Conservation (phyloP, 345 rosid genomes). For the Hibiscus trionum region DNA sequence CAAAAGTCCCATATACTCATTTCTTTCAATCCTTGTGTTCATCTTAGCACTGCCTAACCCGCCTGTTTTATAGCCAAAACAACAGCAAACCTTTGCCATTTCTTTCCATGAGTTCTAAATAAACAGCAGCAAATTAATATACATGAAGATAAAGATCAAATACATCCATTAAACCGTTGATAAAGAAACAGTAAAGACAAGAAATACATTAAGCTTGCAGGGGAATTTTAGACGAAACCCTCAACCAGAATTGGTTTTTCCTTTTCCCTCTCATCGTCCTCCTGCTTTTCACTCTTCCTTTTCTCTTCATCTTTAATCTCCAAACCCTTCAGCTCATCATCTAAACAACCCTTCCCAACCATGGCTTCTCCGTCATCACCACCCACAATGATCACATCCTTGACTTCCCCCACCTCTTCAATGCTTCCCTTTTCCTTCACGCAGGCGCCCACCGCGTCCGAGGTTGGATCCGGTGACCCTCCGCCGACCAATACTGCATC, state of each 20-base stretch:
- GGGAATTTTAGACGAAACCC: conserved; percentile 24
- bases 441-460: not conserved
- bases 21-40: too few species aligned
- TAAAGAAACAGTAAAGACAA: not conserved
- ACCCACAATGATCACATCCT: conserved; percentile 10
- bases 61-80: too few species aligned
- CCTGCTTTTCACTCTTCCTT: conserved; percentile 8
- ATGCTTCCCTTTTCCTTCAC: conserved; percentile 1
- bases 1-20: too few species aligned
- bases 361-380: conserved; percentile 13
- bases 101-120: too few species aligned
- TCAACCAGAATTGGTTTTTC: conserved; percentile 30
- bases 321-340: conserved; percentile 23
- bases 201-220: not conserved
- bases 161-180: not conserved
- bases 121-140: too few species aligned
- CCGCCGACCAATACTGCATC: not conserved
- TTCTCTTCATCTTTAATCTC: conserved; percentile 18
- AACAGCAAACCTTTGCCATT: too few species aligned
- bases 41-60: too few species aligned
- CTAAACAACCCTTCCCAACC: conserved; percentile 22
- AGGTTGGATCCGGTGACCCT: not conserved
- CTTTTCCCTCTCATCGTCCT: conserved; percentile 6
- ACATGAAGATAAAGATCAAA: too few species aligned
- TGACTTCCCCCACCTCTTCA: not conserved